Percentiles rank a stretch among this genome's conserved stretches.
Evolutionary conservation across 2,329 filamentous ascomycete genomes (phyloP).

Genomic region (Ophiocordyceps robertsii): DNA sequence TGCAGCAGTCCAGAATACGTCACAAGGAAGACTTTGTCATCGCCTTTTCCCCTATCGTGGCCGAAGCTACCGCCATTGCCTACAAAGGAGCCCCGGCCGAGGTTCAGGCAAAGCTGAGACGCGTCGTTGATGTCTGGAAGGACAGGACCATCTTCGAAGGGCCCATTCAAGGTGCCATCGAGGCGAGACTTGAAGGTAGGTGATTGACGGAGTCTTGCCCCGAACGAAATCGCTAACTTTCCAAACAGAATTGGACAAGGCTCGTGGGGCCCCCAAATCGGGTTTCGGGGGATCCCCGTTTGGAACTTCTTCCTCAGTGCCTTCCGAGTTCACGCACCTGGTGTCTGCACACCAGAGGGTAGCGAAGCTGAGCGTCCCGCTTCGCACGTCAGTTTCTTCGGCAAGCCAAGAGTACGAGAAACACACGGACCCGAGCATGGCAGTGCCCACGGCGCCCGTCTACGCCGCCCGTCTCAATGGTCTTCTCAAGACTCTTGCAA

Average conservation of each 20-base stretch:
- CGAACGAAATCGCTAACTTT: conserved; percentile 4
- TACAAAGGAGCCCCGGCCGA: conserved; percentile 83
- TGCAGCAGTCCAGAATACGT: conserved; percentile 87
- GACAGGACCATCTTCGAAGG: conserved; percentile 72
- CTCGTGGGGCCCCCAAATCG: conserved; percentile 36
- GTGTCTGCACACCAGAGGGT: conserved; percentile 60
- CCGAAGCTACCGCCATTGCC: conserved; percentile 77
- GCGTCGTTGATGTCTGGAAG: conserved; percentile 92
- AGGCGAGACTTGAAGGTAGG: conserved; percentile 65
- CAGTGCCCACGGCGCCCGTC: conserved; percentile 70
- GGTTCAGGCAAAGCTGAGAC: conserved; percentile 72
- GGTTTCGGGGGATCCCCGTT: conserved; percentile 42
- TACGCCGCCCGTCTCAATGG: conserved; percentile 82
- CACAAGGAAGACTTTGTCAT: conserved; percentile 85
- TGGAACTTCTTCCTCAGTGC: conserved; percentile 45
- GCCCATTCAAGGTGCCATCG: conserved; percentile 68
- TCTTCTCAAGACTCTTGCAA: conserved; percentile 77
- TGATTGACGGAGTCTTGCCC: no score
- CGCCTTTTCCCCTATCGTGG: conserved; percentile 83
- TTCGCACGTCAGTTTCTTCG: conserved; percentile 51
- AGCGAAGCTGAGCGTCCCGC: conserved; percentile 56
- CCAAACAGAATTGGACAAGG: conserved; percentile 46
- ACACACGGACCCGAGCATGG: conserved; percentile 56
- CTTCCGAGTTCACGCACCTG: conserved; percentile 65
- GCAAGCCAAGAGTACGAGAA: conserved; percentile 78